These are phyloP conservation scores for Fragaria vesca DNA, from an alignment of 306 rosid species.

Conservation along the genomic window DNA sequence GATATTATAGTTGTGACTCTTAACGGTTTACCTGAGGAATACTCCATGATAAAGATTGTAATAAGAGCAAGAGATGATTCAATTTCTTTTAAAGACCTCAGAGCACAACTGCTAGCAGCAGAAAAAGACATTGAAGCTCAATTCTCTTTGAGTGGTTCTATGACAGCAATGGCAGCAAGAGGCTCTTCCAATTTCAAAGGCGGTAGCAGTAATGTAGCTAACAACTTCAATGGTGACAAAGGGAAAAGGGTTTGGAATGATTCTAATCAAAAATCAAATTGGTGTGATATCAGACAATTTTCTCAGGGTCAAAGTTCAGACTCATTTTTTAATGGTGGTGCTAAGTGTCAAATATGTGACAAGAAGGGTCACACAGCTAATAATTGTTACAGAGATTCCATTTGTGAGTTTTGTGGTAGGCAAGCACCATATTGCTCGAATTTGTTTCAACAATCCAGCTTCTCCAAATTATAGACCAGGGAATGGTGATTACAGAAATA, in stretches of 20 bases:
- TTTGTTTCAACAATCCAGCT: too few relatives aligned
- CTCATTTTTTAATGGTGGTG: too few relatives aligned
- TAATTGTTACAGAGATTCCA: too few relatives aligned
- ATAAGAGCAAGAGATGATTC: neutral
- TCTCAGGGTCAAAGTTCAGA: too few relatives aligned
- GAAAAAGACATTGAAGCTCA: neutral
- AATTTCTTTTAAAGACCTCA: neutral
- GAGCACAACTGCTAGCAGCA: neutral
- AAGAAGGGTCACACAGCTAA: neutral
- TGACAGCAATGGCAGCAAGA: too few relatives aligned
- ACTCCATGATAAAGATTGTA: neutral
- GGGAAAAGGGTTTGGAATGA: neutral
- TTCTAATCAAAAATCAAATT: too few relatives aligned
- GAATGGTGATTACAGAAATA: accelerated
- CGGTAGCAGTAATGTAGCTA: too few relatives aligned
- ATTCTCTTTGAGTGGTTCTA: too few relatives aligned
- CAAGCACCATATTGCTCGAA: too few relatives aligned
- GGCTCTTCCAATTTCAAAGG: neutral
- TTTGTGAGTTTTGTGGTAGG: too few relatives aligned
- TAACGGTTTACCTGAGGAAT: neutral
- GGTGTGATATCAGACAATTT: too few relatives aligned
- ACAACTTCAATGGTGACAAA: neutral
- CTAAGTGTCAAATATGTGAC: neutral
- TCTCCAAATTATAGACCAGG: too few relatives aligned
- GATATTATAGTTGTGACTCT: neutral